Evolutionary conservation across 2,329 filamentous ascomycete genomes (phyloP).

Genomic region (Stagonosporopsis chrysanthemi): DNA sequence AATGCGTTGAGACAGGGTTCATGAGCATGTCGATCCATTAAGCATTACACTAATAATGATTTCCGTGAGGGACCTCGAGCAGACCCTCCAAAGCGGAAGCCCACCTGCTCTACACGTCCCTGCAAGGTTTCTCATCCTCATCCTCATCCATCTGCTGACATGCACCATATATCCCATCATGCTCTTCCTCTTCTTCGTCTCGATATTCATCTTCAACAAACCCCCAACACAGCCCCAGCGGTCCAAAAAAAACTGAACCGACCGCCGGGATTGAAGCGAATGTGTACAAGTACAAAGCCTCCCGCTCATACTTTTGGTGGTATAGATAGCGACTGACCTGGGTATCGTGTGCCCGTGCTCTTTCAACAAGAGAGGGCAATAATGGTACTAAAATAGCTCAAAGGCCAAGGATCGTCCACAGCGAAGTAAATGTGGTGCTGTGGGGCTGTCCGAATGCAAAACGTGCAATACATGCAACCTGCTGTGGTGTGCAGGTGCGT

Average conservation of each 20-base stretch:
- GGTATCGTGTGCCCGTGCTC: constrained; percentile 19
- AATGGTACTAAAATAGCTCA: constrained; percentile 20
- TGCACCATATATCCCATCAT: constrained; percentile 12
- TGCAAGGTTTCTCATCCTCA: background rate
- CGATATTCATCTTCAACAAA: constrained; percentile 13
- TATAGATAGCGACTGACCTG: constrained; percentile 22
- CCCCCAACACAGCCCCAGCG: constrained; percentile 28
- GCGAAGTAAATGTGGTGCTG: constrained; percentile 18
- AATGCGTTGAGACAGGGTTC: constrained; percentile 8
- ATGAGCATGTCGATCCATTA: constrained; percentile 40
- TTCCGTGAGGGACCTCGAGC: constrained; percentile 19
- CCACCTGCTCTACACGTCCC: constrained; percentile 14
- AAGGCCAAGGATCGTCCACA: constrained; percentile 19
- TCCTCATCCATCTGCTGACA: constrained; percentile 13
- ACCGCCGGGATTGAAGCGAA: constrained; percentile 40
- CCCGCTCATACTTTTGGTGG: constrained; percentile 17
- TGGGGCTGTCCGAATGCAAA: constrained; percentile 24
- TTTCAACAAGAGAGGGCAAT: constrained; percentile 7
- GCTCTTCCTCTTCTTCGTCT: background rate
- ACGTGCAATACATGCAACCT: constrained; percentile 18
- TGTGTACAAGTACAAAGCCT: constrained; percentile 39
- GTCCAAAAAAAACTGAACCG: constrained; percentile 26
- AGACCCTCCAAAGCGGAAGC: constrained; percentile 10
- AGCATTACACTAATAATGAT: constrained; percentile 46
- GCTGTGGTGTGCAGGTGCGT: constrained; percentile 13